Conservation (phyloP, 2,329 filamentous ascomycete species). For the Ilyonectria destructans region DNA sequence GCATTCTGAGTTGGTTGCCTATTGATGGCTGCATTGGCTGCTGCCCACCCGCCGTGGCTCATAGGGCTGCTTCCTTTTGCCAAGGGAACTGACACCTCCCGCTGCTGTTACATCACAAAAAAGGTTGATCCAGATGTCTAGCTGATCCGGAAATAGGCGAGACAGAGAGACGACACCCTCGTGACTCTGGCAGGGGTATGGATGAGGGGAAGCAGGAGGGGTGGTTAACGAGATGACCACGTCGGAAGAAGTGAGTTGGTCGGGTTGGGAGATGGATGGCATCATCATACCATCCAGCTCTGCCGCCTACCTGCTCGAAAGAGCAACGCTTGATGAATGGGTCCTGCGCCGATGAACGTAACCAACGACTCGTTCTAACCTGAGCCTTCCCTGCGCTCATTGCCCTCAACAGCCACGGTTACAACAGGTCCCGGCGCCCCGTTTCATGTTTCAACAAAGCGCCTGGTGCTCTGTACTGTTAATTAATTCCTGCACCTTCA, state of each 20-base stretch:
- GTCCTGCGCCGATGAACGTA: background rate
- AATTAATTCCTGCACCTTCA: too few relatives aligned
- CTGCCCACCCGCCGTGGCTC: constrained; percentile 37
- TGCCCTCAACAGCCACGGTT: background rate
- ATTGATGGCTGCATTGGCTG: background rate
- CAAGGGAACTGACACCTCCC: constrained; percentile 17
- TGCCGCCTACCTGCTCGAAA: background rate
- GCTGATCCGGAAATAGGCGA: constrained; percentile 40
- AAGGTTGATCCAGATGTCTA: constrained; percentile 2
- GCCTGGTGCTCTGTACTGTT: background rate
- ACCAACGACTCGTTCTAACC: background rate
- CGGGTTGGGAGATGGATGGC: background rate
- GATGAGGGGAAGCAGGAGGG: constrained; percentile 24
- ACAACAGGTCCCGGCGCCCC: background rate
- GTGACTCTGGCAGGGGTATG: constrained; percentile 18
- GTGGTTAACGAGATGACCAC: constrained; percentile 29
- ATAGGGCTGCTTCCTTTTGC: constrained; percentile 41
- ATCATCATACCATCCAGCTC: constrained; percentile 18
- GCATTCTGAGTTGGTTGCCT: background rate
- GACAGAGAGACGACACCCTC: constrained; percentile 28
- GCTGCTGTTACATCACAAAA: constrained; percentile 8
- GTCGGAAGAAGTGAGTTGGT: constrained; percentile 25
- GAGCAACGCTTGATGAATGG: constrained; percentile 2
- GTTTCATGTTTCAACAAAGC: constrained; percentile 23
- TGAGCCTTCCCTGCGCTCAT: background rate